Evolutionary conservation across 148 eudicot genomes (phyloP), one percentile per base, ranked within the genome.

Genomic region (Limonium bicolor): DNA sequence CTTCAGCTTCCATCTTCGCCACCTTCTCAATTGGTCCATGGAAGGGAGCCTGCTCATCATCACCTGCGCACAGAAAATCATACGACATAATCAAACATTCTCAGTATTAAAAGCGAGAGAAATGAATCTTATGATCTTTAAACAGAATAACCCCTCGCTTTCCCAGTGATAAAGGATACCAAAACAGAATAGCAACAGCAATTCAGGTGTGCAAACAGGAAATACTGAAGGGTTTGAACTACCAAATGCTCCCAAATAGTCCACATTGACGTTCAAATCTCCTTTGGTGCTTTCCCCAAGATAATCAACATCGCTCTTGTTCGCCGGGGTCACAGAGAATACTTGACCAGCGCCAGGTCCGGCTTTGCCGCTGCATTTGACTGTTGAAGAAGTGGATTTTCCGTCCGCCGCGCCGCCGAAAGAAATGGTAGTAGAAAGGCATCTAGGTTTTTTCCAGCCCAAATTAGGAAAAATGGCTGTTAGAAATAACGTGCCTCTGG

Each of bases 201-300:
- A n/a, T n/a, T n/a, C n/a, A n/a, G n/a, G n/a, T n/a, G n/a, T n/a
- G n/a, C n/a, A 1, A 15, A 34, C 20, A 32, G 40, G 19, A 12
- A 8, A 17, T 30, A 46, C 55, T 11, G 17, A 10, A 21, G 4
- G 4, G 2, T 0, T 15, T 17, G 24, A 14, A 2, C 2, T 59
- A 69, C 74, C 74, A 50, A 54, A 51, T 28, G 48, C 51, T 17
- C 55, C 44, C 34, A 62, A 42, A 14, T 47, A 53, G 32, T 67
- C 74, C 13, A 60, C 60, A 35, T 72, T 75, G 56, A 75, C 63
- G 38, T 72, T 58, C 41, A 77, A 65, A 46, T 82, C 96, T n/a
- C 96, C 96, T 50, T 64, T 78, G 47, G 96, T 86, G 64, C 96
- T 86, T 60, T 86, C 74, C 19, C 93, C 87, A 18, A 86, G 74